These are phyloP conservation scores for Dianthus caryophyllus DNA, from an alignment of 148 eudicot genomes.

Conservation along the genomic window DNA sequence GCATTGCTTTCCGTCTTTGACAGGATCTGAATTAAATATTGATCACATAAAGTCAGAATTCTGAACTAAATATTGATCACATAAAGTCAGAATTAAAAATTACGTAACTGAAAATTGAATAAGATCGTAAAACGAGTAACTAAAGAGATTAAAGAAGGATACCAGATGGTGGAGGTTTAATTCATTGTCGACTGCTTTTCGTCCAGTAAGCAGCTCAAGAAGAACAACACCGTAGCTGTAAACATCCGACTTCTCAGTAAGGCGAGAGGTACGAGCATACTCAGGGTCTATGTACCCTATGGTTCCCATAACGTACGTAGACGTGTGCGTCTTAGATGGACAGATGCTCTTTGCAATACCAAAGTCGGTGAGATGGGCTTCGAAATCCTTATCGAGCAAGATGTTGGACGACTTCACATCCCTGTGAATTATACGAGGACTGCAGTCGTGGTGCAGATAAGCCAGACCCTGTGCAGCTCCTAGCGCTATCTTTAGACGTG, in stretches of 20 bases:
- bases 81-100: background rate
- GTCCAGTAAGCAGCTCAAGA: slow-evolving; percentile 86
- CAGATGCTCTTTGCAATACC: slow-evolving; percentile 92
- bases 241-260: slow-evolving; percentile 97
- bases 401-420: slow-evolving; percentile 96
- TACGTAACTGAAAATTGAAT: background rate
- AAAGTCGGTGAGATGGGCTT: slow-evolving; percentile 94
- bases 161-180: slow-evolving; percentile 97
- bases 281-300: slow-evolving; percentile 97
- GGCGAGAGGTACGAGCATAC: slow-evolving; percentile 95
- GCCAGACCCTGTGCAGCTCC: slow-evolving; percentile 98
- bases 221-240: slow-evolving; percentile 94
- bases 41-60: background rate
- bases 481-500: slow-evolving; percentile 73
- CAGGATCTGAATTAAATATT: slow-evolving; percentile 43
- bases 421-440: slow-evolving; percentile 91
- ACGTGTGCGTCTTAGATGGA: slow-evolving; percentile 72
- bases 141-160: background rate
- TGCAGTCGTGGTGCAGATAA: slow-evolving; percentile 98
- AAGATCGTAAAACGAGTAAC: background rate
- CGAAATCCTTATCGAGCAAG: slow-evolving; percentile 81
- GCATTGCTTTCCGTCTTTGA: slow-evolving; percentile 86
- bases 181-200: slow-evolving; percentile 92
- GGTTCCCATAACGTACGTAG: slow-evolving; percentile 94
- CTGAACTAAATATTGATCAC: no score